Conservation (phyloP, 2,329 filamentous ascomycete genomes). For the Myriosclerotinia duriaeana region DNA sequence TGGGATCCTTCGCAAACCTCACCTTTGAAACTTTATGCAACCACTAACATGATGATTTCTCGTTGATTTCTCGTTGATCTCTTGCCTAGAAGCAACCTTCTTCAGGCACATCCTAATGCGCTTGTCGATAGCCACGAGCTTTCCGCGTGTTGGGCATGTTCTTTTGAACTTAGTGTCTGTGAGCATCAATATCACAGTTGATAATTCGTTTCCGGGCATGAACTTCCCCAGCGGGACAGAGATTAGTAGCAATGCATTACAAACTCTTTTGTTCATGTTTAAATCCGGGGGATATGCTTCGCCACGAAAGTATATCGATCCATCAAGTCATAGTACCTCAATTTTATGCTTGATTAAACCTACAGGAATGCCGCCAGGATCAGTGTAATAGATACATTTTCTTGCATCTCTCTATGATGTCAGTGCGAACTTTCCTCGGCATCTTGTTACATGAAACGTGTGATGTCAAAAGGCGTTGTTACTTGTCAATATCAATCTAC, state of each 20-base stretch:
- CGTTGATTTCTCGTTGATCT: neutral
- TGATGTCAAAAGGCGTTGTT: neutral
- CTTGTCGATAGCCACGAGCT: neutral
- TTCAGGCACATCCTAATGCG: neutral
- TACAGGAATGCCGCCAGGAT: neutral
- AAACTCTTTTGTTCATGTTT: neutral
- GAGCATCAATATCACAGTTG: neutral
- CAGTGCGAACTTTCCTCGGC: neutral
- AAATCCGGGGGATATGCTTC: neutral
- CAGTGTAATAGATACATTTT: neutral
- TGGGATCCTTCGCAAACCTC: constrained; percentile 13
- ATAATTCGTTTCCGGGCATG: neutral
- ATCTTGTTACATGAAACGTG: neutral
- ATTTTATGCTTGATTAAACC: neutral
- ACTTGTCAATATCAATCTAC: neutral
- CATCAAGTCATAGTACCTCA: neutral
- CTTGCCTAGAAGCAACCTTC: neutral
- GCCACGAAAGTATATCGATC: neutral
- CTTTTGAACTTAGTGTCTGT: neutral
- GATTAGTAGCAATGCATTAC: neutral
- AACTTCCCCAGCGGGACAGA: neutral
- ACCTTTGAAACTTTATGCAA: constrained; percentile 11
- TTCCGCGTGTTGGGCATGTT: neutral
- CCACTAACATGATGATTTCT: neutral
- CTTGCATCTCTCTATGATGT: neutral